Base-by-base conservation (phyloP, 2,329 filamentous ascomycete genomes). In the Meredithiella fracta region DNA sequence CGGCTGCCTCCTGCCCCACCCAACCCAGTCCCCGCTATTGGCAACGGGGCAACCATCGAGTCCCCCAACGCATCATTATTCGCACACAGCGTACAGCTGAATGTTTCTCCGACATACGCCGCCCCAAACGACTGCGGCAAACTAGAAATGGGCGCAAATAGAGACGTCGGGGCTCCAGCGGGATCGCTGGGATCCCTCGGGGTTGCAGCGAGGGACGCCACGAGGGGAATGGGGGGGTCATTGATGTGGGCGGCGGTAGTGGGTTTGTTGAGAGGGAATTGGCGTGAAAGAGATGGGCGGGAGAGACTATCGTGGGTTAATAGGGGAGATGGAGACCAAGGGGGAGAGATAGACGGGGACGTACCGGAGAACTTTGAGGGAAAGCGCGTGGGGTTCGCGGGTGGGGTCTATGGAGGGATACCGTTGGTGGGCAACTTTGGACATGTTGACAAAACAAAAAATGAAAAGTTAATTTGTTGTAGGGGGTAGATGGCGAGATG, bases 81-180 rank as follows among this genome's bases (percentile, higher is more conserved):
- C n/a, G 86, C 90, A 70, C 90, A 95, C 22, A 97, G 76, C 1
- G 91, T 95, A 69, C 92, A 98, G 61, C 84, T 83, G 69, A 98
- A 97, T 0, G 84, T 88, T 71, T 97, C 90, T 63, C 92, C 92
- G 20, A 97, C 91, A 67, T 96, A 96, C 7, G 91, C 90, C 11
- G 87, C 91, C 47, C 90, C 91, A 67, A 98, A 97, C 0, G 88
- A 85, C 50, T 58, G 57, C 20, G 57, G 53, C 11, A 58, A 40
- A 26, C 53, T 56, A 49, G 54, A 37, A 22, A 58, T 53, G n/a
- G 57, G 57, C 3, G 57, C 55, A 40, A 56, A 58, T 11, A 58
- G 53, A 15, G 57, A 55, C 6, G 38, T 26, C 14, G 49, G 31
- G n/a, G 37, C 38, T 22, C 53, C 17, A 7, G 40, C 51, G 47